Evolutionary conservation across 164 flowering plant genomes (phyloP), one percentile per base, ranked within the genome.

Genomic region (Tetracentron sinense): DNA sequence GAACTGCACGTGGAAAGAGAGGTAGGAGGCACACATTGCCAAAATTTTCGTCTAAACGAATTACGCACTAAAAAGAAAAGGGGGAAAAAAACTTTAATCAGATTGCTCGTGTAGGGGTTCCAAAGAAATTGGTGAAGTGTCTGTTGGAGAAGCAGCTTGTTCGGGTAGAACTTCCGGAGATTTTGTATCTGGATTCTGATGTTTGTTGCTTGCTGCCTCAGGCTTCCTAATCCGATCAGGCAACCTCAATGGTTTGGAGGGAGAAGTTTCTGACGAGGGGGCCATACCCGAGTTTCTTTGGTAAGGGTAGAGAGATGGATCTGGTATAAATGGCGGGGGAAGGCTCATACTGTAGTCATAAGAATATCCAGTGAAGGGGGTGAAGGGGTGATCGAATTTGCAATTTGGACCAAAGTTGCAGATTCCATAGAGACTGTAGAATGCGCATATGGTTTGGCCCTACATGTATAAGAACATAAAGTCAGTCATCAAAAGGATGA

Each of bases 391-490:
- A n/a, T n/a, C n/a, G n/a, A n/a, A n/a, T n/a, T n/a, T n/a, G n/a
- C 97, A 90, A 8, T 77, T 64, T 15, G 89, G 77, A 12, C 97
- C 97, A 58, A 62, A 85, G 64, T 81, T n/a, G n/a, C n/a, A n/a
- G n/a, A n/a, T n/a, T n/a, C n/a, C n/a, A n/a, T n/a, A n/a, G n/a
- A n/a, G n/a, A 44, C 70, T 60, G 67, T 74, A 74, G 65, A 53
- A 74, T 19, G 77, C 62, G 58, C 77, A 74, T 35, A 69, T 16
- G 0, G 65, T 58, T 38, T 38, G 44, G 44, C 44, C 44, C 44
- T 38, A 35, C 53, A 59, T 4, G 38, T 4, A 33, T 4, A 33
- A 56, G 21, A 55, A 15, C 42, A 33, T 16, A 15, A 19, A 48
- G 49, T 12, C 19, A 49, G 44, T 19, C n/a, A 51, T 42, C 60